Conservation (phyloP, 768 basidiomycete species). For the Tulasnella sp. region DNA sequence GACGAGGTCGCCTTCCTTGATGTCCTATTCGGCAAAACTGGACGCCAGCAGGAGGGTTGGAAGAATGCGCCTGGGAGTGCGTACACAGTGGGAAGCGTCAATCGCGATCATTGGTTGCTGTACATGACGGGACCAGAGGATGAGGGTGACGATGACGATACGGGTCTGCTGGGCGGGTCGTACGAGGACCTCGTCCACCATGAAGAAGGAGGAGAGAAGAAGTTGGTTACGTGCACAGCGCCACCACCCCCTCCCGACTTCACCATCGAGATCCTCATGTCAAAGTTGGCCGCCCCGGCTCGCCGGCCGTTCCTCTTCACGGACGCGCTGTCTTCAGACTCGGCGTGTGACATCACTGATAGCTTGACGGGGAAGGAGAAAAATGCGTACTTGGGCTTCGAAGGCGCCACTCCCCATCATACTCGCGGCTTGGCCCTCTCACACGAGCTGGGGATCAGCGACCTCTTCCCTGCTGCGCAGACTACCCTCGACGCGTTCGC, state of each 20-base stretch:
- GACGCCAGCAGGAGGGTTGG: slow-evolving; percentile 30
- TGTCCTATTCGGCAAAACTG: slow-evolving; percentile 48
- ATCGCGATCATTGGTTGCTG: slow-evolving; percentile 97
- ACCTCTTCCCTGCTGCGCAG: slow-evolving; percentile 67
- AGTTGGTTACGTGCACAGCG: slow-evolving; percentile 19
- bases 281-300: slow-evolving; percentile 66
- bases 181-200: slow-evolving; percentile 16
- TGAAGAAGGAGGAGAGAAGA: neutral
- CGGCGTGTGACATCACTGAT: slow-evolving; percentile 13
- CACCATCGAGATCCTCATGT: slow-evolving; percentile 98
- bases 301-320: slow-evolving; percentile 66
- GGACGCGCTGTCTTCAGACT: slow-evolving; percentile 23
- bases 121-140: slow-evolving; percentile 68
- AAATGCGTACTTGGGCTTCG: neutral
- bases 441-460: slow-evolving; percentile 60
- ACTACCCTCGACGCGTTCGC: slow-evolving; percentile 87
- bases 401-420: slow-evolving; percentile 35
- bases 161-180: too few relatives aligned
- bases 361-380: neutral
- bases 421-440: slow-evolving; percentile 47
- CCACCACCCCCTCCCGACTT: slow-evolving; percentile 45
- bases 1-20: slow-evolving; percentile 89
- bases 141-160: slow-evolving; percentile 14
- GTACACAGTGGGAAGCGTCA: slow-evolving; percentile 95
- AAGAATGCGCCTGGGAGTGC: slow-evolving; percentile 49